Conservation (phyloP, 257 asterid species). For the Marsdenia floribunda region DNA sequence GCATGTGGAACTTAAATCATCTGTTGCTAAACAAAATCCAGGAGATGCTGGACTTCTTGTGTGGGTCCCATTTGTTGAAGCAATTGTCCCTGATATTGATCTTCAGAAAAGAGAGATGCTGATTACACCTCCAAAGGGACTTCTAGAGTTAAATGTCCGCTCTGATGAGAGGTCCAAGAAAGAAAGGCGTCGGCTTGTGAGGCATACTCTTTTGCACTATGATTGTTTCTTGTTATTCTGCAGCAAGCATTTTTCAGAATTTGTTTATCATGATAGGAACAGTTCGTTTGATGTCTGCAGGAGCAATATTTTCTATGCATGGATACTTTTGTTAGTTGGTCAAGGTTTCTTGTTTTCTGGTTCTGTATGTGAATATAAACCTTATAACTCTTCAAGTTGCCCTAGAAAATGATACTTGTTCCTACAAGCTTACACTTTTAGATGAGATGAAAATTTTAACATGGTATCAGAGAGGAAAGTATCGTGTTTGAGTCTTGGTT, state of each 20-base stretch:
- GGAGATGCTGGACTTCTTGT: conserved; percentile 60
- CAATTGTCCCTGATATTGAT: conserved; percentile 83
- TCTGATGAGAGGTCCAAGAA: conserved; percentile 79
- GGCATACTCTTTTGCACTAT: conserved; percentile 29
- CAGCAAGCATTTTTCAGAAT: not conserved
- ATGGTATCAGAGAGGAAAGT: too few species aligned
- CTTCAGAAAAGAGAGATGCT: conserved; percentile 68
- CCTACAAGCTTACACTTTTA: not conserved
- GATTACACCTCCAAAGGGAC: conserved; percentile 97
- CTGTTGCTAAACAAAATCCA: conserved; percentile 27
- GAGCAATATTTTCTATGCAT: not conserved
- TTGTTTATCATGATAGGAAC: not conserved
- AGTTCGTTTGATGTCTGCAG: not conserved
- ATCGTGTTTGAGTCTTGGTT: too few species aligned
- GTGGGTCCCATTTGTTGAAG: conserved; percentile 94
- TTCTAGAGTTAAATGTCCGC: conserved; percentile 75
- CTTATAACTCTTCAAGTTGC: not conserved
- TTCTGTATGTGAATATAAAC: not conserved
- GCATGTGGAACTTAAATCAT: conserved; percentile 56
- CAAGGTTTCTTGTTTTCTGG: not conserved
- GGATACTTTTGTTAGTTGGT: not conserved
- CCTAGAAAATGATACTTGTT: not conserved
- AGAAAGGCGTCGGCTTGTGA: conserved; percentile 97
- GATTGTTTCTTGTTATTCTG: conserved; percentile 5
- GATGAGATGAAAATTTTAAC: too few species aligned